Evolutionary conservation across 2,329 filamentous ascomycete species (phyloP), one percentile per base, ranked within the genome.

Genomic region (Penicillium olsonii): DNA sequence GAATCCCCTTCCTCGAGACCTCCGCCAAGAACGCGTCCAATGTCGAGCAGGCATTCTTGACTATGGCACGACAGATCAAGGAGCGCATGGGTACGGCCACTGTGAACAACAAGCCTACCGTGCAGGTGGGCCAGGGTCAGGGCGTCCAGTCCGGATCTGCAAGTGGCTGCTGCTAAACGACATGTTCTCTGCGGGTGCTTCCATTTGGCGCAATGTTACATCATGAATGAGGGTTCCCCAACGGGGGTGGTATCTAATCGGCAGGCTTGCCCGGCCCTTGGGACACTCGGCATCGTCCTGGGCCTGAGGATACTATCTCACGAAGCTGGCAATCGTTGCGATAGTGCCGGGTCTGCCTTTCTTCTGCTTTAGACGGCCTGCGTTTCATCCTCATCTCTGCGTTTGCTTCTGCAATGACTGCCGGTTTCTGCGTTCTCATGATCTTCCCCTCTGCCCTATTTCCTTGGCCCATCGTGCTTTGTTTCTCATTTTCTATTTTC

Each of bases 31-130:
- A 96, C 78, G 92, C 94, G 62, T 96, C 89, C 78, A 99, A 99
- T 75, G 94, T 99, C 73, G 94, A 99, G 80, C 94, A 99, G 79
- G 92, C 94, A 69, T 99, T 99, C 87, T 78, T 99, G 78, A 99
- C 94, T 74, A 99, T 99, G 94, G 94, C 94, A 66, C 88, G 94
- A 75, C 94, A 99, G 78, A 99, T 99, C 80, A 99, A 99, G 84
- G 92, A 97, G 81, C 88, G 94, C 69, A 99, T 99, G 92, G 94
- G 94, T 68, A 96, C 90, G 64, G 94, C 92, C 57, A 88, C 88
- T 61, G 92, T 92, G 80, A 97, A 97, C 84, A 95, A 92, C 79
- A 99, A 97, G 82, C 92, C 92, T 60, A 95, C 90, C 65, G 92
- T 99, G 66, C 91, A 96, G 73, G 94, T 99, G 67, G 90, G 91